A percentile compares a stretch with the other conserved stretches of the same genome.
These are phyloP conservation scores for Glycine tomentella DNA, from an alignment of 306 rosid species.

Conservation along the genomic window DNA sequence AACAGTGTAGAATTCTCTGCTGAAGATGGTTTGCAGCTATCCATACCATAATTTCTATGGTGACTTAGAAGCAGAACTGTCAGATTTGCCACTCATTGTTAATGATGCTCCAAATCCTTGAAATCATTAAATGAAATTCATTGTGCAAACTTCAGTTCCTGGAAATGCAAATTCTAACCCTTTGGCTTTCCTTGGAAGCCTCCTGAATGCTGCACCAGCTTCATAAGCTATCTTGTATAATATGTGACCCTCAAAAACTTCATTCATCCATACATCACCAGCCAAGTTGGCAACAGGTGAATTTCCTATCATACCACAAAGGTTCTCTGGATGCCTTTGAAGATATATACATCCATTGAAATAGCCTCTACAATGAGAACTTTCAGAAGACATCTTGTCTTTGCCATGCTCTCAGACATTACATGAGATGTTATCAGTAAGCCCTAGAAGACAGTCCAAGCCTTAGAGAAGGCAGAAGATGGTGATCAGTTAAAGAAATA, in stretches of 20 bases:
- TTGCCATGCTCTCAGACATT: constrained; percentile 33
- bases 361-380: constrained; percentile 36
- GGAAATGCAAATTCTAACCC: constrained; percentile 33
- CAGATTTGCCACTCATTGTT: constrained; percentile 8
- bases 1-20: constrained; percentile 20
- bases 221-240: constrained; percentile 15
- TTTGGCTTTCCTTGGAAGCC: constrained; percentile 17
- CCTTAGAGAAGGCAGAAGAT: constrained; percentile 35
- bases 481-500: constrained; percentile 85
- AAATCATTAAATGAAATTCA: constrained; percentile 34
- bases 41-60: constrained; percentile 30
- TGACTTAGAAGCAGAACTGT: constrained; percentile 21
- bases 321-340: constrained; percentile 41
- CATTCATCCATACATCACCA: constrained; percentile 30
- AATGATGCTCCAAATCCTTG: constrained; percentile 37
- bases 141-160: constrained; percentile 12
- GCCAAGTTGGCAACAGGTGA: constrained; percentile 29
- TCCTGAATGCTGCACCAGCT: constrained; percentile 33
- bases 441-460: constrained; percentile 37
- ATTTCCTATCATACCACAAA: not conserved
- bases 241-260: constrained; percentile 5
- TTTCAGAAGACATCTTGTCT: constrained; percentile 26
- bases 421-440: constrained; percentile 41
- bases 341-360: constrained; percentile 38
- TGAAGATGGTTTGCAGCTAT: constrained; percentile 31